Evolutionary conservation across 2,329 filamentous ascomycete species (phyloP).

Genomic region (Bimuria novae-zelandiae): DNA sequence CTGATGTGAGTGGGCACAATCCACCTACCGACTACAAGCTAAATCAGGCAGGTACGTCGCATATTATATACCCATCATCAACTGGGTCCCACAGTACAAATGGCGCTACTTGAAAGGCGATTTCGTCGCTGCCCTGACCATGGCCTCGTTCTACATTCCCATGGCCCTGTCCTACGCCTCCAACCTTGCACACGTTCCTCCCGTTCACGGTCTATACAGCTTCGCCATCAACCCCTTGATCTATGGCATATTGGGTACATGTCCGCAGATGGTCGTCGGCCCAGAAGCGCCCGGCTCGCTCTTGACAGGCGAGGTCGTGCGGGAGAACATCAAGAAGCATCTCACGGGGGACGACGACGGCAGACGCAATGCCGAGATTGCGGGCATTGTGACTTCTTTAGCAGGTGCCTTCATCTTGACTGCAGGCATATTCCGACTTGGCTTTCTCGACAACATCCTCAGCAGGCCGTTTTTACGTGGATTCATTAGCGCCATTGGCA

Average conservation of each 20-base stretch:
- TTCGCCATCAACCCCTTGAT: constrained; percentile 92
- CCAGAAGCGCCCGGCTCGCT: constrained; percentile 94
- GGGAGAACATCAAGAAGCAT: constrained; percentile 73
- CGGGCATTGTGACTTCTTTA: constrained; percentile 85
- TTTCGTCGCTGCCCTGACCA: constrained; percentile 84
- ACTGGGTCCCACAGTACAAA: constrained; percentile 88
- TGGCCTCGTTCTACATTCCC: constrained; percentile 97
- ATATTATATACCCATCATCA: constrained; percentile 91
- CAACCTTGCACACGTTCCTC: constrained; percentile 89
- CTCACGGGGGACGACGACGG: constrained; percentile 68
- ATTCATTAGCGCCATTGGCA: constrained; percentile 96
- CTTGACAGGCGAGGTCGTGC: constrained; percentile 84
- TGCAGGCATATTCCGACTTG: constrained; percentile 81
- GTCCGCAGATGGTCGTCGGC: constrained; percentile 90
- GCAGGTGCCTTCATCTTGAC: constrained; percentile 87
- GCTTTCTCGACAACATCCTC: constrained; percentile 92
- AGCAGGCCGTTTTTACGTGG: constrained; percentile 90
- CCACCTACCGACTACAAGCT: background rate
- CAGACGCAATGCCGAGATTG: constrained; percentile 77
- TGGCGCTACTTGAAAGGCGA: constrained; percentile 84
- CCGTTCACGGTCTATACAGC: constrained; percentile 90
- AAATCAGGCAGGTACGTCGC: constrained; percentile 71
- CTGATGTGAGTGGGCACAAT: constrained; percentile 62
- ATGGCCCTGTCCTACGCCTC: constrained; percentile 93
- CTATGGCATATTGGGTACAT: constrained; percentile 89